phyloP scores from a whole-genome alignment of 2,329 filamentous ascomycete genomes.

The Aspergillus bombycis region DNA sequence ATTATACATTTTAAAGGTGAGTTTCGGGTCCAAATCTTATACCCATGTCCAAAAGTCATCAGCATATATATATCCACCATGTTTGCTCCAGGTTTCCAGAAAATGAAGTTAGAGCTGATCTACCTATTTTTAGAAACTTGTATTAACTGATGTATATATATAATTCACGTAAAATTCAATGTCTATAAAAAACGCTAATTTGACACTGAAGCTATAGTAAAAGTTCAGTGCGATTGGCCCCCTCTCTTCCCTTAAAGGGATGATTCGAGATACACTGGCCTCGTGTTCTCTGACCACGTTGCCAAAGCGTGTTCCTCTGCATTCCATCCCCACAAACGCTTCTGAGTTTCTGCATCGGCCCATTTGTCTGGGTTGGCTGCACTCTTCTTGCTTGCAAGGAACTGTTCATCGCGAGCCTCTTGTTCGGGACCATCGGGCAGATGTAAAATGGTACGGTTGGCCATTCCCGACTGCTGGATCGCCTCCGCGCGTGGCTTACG shows the following conservation, averaged over 20 bases:
- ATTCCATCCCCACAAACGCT: background rate
- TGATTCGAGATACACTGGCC: background rate
- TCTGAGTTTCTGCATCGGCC: background rate
- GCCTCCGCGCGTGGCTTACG: constrained; percentile 44
- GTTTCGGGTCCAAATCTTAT: too few species aligned
- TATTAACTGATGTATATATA: too few species aligned
- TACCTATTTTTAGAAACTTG: too few species aligned
- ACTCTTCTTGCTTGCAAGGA: background rate
- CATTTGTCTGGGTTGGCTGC: background rate
- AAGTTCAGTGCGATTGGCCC: too few species aligned
- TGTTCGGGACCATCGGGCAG: constrained; percentile 45
- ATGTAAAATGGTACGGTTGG: constrained; percentile 41
- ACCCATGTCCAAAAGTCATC: too few species aligned
- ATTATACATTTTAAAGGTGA: too few species aligned
- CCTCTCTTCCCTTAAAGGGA: background rate
- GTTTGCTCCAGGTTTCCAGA: too few species aligned
- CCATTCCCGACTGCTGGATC: constrained; percentile 41
- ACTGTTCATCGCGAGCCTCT: constrained; percentile 41
- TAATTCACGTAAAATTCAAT: too few species aligned
- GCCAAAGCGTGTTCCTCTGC: background rate
- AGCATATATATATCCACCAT: too few species aligned
- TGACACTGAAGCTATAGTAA: too few species aligned
- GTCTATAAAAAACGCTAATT: too few species aligned
- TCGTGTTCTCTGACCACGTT: background rate
- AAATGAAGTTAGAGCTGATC: too few species aligned